Conservation (phyloP, 495 filamentous ascomycete genomes). For the Aspergillus incahuasiensis region DNA sequence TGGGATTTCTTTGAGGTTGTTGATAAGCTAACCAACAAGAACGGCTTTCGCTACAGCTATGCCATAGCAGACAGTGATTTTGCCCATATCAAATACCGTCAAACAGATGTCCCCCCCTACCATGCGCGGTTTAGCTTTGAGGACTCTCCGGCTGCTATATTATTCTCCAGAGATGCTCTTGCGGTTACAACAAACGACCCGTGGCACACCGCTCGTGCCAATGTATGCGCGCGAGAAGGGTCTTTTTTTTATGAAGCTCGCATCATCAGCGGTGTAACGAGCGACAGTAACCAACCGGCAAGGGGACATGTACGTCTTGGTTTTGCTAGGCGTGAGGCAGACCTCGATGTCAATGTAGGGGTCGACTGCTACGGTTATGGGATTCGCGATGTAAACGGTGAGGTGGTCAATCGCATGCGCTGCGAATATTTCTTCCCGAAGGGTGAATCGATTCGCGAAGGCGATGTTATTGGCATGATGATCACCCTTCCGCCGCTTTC, state of each 20-base stretch:
- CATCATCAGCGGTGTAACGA: slow-evolving; percentile 63
- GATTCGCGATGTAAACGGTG: slow-evolving; percentile 79
- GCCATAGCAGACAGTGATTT: slow-evolving; percentile 87
- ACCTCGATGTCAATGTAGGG: slow-evolving; percentile 86
- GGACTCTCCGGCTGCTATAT: slow-evolving; percentile 71
- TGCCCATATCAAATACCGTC: slow-evolving; percentile 80
- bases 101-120: slow-evolving; percentile 79
- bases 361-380: slow-evolving; percentile 97
- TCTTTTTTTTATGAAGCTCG: slow-evolving; percentile 92
- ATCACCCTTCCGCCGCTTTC: slow-evolving; percentile 82
- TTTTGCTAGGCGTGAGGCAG: slow-evolving; percentile 84
- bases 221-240: slow-evolving; percentile 87
- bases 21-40: slow-evolving; percentile 80
- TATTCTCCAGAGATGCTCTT: slow-evolving; percentile 38
- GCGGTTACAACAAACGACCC: slow-evolving; percentile 42
- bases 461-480: slow-evolving; percentile 92
- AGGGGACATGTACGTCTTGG: slow-evolving; percentile 83
- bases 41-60: slow-evolving; percentile 83
- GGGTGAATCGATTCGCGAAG: slow-evolving; percentile 66
- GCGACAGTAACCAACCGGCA: slow-evolving; percentile 29
- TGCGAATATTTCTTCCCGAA: slow-evolving; percentile 80
- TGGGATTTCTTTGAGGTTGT: slow-evolving; percentile 45
- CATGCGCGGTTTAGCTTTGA: slow-evolving; percentile 82
- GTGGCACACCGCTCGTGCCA: slow-evolving; percentile 60
- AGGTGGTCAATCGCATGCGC: slow-evolving; percentile 90